Evolutionary conservation across 1,139 yeast species (phyloP).

Genomic region (Debaryomyces robertsiae): DNA sequence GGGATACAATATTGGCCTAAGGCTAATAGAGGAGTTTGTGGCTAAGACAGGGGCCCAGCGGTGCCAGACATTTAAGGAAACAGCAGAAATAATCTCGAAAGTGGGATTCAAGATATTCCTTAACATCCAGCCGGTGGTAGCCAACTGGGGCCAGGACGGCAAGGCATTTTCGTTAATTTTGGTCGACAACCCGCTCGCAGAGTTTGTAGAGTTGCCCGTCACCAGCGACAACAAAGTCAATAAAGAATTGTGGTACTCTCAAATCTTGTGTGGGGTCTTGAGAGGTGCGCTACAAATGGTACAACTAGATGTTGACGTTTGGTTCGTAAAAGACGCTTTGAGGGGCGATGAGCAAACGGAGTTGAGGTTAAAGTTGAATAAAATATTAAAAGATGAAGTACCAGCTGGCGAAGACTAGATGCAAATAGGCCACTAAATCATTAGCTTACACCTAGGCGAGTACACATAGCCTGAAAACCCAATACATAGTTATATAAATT

Average conservation of each 20-base stretch:
- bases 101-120: conserved; percentile 89
- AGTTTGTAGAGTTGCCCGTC: conserved; percentile 89
- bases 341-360: conserved; percentile 87
- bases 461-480: not conserved
- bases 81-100: conserved; percentile 83
- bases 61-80: conserved; percentile 78
- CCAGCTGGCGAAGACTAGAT: conserved; percentile 92
- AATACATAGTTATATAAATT: too few species aligned
- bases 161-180: conserved; percentile 73
- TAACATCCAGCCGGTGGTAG: conserved; percentile 74
- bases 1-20: conserved; percentile 94
- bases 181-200: conserved; percentile 88
- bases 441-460: not conserved
- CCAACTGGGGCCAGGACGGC: conserved; percentile 77
- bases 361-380: conserved; percentile 68
- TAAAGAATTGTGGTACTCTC: conserved; percentile 88
- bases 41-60: conserved; percentile 85
- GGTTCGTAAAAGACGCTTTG: conserved; percentile 75
- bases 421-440: too few species aligned
- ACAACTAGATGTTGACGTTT: conserved; percentile 85
- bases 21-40: conserved; percentile 89
- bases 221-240: conserved; percentile 60
- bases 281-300: conserved; percentile 96
- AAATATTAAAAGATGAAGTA: conserved; percentile 84
- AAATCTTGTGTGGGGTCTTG: conserved; percentile 84